phyloP scores from a whole-genome alignment of 305 asterid genomes.

The Solanum chacoense region DNA sequence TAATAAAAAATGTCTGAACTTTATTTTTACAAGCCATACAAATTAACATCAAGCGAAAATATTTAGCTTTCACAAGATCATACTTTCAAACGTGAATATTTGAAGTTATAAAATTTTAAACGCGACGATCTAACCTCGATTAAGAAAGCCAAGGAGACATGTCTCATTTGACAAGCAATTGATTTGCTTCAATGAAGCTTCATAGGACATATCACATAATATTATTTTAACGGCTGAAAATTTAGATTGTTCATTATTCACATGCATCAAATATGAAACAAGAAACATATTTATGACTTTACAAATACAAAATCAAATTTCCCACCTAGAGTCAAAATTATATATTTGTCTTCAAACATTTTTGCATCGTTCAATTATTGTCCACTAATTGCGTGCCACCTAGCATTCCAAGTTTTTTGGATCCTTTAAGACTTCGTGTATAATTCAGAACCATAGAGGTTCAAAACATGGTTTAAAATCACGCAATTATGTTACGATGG shows the following conservation, averaged over 20 bases:
- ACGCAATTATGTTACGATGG: accelerated
- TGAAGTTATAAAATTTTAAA: too few species aligned
- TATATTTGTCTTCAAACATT: not conserved
- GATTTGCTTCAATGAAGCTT: not conserved
- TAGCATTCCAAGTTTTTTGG: not conserved
- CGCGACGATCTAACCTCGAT: too few species aligned
- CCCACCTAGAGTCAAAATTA: not conserved
- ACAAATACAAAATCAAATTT: not conserved
- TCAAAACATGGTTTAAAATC: not conserved
- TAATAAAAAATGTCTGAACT: too few species aligned
- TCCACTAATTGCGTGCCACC: not conserved
- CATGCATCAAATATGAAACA: not conserved
- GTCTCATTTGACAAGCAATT: not conserved
- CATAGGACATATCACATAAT: not conserved
- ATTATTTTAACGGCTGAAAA: not conserved
- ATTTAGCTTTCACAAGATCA: too few species aligned
- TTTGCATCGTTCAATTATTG: not conserved
- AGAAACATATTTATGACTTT: not conserved
- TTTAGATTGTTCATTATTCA: not conserved
- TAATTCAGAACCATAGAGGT: not conserved
- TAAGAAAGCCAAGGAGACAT: not conserved
- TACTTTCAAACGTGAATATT: too few species aligned
- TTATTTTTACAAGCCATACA: too few species aligned
- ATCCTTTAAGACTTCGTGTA: not conserved
- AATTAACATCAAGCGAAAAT: too few species aligned